Conservation (phyloP, 768 basidiomycete species). For the Mycena sanguinolenta region DNA sequence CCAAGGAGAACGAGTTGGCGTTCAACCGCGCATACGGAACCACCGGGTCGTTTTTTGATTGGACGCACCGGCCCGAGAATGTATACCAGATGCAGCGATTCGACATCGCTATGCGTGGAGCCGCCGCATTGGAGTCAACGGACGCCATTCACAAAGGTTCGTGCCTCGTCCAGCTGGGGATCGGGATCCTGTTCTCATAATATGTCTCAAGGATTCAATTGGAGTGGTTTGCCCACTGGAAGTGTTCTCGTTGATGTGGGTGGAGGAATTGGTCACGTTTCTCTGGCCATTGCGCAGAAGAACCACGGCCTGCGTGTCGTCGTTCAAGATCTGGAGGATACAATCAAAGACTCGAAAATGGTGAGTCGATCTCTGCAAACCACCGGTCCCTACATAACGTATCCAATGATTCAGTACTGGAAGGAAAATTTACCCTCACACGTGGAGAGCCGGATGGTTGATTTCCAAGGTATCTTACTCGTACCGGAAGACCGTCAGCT, state of each 20-base stretch:
- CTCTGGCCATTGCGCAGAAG: too few relatives aligned
- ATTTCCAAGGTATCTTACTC: too few relatives aligned
- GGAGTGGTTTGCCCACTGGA: neutral
- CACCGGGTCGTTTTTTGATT: neutral
- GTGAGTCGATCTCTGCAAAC: neutral
- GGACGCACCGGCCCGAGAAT: neutral
- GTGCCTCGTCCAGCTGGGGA: neutral
- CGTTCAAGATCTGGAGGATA: constrained; percentile 1
- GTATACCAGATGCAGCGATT: too few relatives aligned
- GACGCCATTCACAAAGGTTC: neutral
- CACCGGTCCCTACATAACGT: too few relatives aligned
- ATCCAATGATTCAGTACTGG: too few relatives aligned
- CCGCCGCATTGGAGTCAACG: too few relatives aligned
- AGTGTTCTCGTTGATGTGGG: constrained; percentile 11
- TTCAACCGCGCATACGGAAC: neutral
- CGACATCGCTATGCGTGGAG: too few relatives aligned
- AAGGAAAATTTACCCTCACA: too few relatives aligned
- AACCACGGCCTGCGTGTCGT: neutral
- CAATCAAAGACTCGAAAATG: neutral
- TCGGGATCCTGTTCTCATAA: neutral
- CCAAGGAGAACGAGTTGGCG: too few relatives aligned
- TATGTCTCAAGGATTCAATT: constrained; percentile 1
- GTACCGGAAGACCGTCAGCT: too few relatives aligned
- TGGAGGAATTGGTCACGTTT: constrained; percentile 3
- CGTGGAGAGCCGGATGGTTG: too few relatives aligned